Evolutionary conservation across 1,284 basidiomycete genomes (phyloP), one percentile per base, ranked within the genome.

Genomic region (Fomes fomentarius): DNA sequence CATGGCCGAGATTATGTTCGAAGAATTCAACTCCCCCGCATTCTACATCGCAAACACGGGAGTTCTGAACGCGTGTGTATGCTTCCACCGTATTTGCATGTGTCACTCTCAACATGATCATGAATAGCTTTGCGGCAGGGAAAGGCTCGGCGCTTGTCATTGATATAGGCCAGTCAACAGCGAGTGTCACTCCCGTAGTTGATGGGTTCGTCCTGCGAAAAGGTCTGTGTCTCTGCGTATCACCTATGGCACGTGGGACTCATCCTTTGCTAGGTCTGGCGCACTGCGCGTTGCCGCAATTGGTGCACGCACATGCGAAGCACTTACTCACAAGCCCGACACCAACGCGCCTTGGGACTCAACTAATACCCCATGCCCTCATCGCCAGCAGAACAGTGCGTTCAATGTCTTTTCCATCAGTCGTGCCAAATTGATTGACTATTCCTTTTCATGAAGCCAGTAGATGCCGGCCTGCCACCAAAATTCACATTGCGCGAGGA

Each of bases 131-230:
- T 70, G 93, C 96, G 10, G 90, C 96, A 44, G 96, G 97, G 31
- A 97, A 96, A 72, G 95, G 95, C 1, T 96, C 96, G 26, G 95
- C 96, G 3, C 79, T 99, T 45, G 92, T 99, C 0, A 87, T 99
- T 44, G 96, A 99, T 66, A 83, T 99, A 38, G 97, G 97, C 4
- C 88, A 93, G 59, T 85, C 90, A 19, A 87, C 89, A 69, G 88
- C 90, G 9, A 96, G 93, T 58, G 93, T 97, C 15, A 94, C 94
- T 1, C 97, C 97, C 1, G 91, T 99, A 10, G 94, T 96, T 8
- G 97, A 99, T 66, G 97, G 97, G 0, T 99, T 99, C 66, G 96
- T 99, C 33, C 82, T 99, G 43, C 84, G 96, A 62, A 98, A 98
- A 81, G 96, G 96, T 87, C 10, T 24, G 42, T 22, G n/a, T 15